Evolutionary conservation across 495 filamentous ascomycete genomes (phyloP), one percentile per base, ranked within the genome.

Genomic region (Haplographium delicatum): DNA sequence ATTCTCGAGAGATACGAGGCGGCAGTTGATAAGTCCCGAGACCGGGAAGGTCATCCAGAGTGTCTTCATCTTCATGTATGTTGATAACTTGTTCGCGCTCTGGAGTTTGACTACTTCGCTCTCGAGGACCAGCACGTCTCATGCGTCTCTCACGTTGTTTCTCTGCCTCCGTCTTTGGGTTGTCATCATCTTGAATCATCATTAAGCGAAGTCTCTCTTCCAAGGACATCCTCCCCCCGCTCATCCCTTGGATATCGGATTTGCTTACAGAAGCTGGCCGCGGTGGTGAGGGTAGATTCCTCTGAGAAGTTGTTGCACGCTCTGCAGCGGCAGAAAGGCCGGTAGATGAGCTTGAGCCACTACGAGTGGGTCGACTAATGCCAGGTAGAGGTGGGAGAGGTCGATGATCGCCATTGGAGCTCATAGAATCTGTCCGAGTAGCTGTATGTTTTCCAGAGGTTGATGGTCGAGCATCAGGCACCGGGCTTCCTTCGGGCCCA

Each of bases 1-100:
- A 95, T 61, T 96, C 93, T 18, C 93, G 79, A 27, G 93, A 96
- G 60, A 96, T 91, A 23, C 83, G 84, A 11, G 87, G 86, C 25
- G 84, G 79, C 0, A 83, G 66, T 44, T 84, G 74, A 48, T 82
- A 83, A 26, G 81, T 76, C 11, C 72, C 77, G 20, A 81, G 63
- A 7, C 65, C 65, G 1, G 74, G 74, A 22, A 79, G 62, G 49
- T 79, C 78, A 33, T 72, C 77, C 31, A 80, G 54, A 13, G 68
- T 74, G 44, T 80, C 77, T 20, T 75, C 70, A 53, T 68, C 67
- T 50, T 65, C 69, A 48, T 65, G 62, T 22, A 62, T 64, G 52
- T 59, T 65, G 40, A 69, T 68, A 47, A 69, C 66, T 22, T 57
- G 63, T 6, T 76, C 72, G 8, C 58, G 63, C 44, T 78, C 75